Evolutionary conservation across 331 rosid species (phyloP).

Genomic region (Prunus yedoensis): DNA sequence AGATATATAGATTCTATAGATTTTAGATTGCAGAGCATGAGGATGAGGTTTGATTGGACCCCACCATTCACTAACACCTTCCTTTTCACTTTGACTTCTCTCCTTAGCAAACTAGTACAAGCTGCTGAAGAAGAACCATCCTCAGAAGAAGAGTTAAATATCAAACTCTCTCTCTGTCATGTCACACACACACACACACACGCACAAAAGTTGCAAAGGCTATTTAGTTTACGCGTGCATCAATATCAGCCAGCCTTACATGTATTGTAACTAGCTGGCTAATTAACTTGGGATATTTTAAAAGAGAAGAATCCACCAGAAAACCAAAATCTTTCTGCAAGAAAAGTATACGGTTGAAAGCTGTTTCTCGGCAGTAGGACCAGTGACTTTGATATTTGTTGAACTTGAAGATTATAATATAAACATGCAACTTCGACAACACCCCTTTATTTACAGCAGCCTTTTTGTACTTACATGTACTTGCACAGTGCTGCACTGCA

Average conservation of each 20-base stretch:
- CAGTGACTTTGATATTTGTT: no score
- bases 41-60: neutral
- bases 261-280: neutral
- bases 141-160: neutral
- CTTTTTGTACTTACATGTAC: no score
- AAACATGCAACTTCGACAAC: no score
- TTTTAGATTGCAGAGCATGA: no score
- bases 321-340: neutral
- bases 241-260: neutral
- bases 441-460: no score
- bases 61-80: neutral
- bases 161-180: neutral
- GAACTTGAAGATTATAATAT: no score
- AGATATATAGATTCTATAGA: no score
- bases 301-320: neutral
- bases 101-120: no score
- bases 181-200: neutral
- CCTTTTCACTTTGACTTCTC: neutral
- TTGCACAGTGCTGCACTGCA: no score
- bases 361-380: no score
- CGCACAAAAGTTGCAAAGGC: no score
- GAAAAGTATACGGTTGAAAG: no score
- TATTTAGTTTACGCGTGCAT: neutral
- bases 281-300: neutral
- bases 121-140: neutral